phyloP scores from a whole-genome alignment of 345 rosid species.

The Eucalyptus guilfoylei region DNA sequence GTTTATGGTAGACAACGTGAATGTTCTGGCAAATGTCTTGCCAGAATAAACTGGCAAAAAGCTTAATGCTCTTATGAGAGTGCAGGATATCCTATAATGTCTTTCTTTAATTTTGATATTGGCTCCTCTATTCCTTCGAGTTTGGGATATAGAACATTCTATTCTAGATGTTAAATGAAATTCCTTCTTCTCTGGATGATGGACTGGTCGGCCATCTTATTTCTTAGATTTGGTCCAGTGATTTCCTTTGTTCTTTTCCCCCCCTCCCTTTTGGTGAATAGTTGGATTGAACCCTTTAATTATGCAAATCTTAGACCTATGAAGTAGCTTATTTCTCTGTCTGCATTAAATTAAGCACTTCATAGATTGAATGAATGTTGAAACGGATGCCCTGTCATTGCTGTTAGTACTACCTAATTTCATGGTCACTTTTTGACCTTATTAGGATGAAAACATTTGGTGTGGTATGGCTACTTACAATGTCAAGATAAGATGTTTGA shows the following conservation, averaged over 20 bases:
- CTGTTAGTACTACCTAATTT: background rate
- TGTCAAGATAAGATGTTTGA: background rate
- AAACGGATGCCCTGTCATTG: background rate
- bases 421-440: background rate
- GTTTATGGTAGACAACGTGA: background rate
- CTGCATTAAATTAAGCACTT: background rate
- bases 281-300: background rate
- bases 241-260: background rate
- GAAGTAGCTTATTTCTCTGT: background rate
- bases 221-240: background rate
- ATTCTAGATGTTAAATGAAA: background rate
- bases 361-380: background rate
- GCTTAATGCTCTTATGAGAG: background rate
- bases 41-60: background rate
- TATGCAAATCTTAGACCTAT: background rate
- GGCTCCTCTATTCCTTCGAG: background rate
- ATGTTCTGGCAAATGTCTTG: background rate
- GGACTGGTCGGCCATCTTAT: background rate
- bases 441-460: background rate
- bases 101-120: background rate
- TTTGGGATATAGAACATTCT: background rate
- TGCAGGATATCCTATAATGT: background rate
- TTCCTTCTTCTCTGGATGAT: background rate
- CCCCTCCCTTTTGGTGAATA: background rate
- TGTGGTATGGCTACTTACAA: background rate